Percentiles rank a stretch among this genome's conserved stretches.
phyloP scores from a whole-genome alignment of 345 rosid species.

The Chamaenerion angustifolium region DNA sequence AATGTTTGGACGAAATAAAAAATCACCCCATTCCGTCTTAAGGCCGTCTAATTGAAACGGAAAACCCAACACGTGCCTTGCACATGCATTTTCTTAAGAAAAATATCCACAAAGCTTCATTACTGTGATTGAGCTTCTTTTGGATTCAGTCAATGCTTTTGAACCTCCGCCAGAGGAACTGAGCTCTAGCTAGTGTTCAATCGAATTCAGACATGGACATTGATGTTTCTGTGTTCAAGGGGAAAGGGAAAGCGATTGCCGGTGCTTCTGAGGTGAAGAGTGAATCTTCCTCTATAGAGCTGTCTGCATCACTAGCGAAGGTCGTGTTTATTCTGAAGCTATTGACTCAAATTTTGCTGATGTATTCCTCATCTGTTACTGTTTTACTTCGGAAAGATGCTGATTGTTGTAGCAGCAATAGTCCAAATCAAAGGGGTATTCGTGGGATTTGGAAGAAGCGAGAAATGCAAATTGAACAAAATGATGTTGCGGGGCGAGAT shows the following conservation, averaged over 20 bases:
- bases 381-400: constrained; percentile 69
- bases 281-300: constrained; percentile 39
- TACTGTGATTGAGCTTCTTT: constrained; percentile 74
- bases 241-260: constrained; percentile 84
- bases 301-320: constrained; percentile 69
- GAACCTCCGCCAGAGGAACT: constrained; percentile 50
- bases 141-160: constrained; percentile 56
- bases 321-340: constrained; percentile 80
- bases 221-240: constrained; percentile 61
- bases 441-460: constrained; percentile 42
- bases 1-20: no score
- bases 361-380: constrained; percentile 77
- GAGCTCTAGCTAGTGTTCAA: constrained; percentile 25
- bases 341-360: constrained; percentile 66
- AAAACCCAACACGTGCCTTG: no score
- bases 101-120: constrained; percentile 74
- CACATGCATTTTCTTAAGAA: no score
- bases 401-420: constrained; percentile 49
- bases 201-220: constrained; percentile 73
- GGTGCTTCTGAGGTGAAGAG: constrained; percentile 34
- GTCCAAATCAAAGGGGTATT: constrained; percentile 39
- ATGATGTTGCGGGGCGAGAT: constrained; percentile 64
- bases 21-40: no score
- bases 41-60: no score
- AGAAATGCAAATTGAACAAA: constrained; percentile 91